A percentile compares a stretch with the other conserved stretches of the same genome.
These are phyloP conservation scores for Stagonosporopsis cucurbitacearum DNA, from an alignment of 2,329 filamentous ascomycete species.

Conservation along the genomic window DNA sequence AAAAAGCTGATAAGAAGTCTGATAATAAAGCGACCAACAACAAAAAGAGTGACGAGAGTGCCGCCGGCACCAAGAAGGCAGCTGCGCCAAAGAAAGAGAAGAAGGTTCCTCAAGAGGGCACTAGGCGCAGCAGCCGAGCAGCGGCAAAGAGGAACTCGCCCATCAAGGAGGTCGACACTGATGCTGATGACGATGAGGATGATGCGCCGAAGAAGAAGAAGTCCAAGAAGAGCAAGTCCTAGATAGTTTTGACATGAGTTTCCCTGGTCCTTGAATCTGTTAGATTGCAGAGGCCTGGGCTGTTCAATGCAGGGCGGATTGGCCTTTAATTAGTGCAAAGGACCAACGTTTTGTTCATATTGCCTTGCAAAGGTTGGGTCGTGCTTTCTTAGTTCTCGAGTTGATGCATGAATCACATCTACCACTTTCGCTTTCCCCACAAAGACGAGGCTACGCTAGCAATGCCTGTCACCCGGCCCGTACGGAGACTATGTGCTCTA, in stretches of 20 bases:
- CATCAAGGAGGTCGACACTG: constrained; percentile 24
- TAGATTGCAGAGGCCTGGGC: background rate
- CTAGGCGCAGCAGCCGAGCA: constrained; percentile 28
- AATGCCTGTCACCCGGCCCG: too few species aligned
- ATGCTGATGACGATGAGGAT: constrained; percentile 23
- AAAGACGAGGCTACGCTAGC: constrained; percentile 2
- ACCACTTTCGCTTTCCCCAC: background rate
- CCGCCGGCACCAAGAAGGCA: constrained; percentile 24
- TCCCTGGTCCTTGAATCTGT: background rate
- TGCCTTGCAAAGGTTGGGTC: background rate
- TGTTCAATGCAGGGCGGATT: background rate
- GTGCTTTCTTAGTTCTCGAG: background rate
- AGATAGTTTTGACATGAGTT: background rate
- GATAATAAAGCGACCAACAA: constrained; percentile 9
- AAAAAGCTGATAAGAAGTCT: constrained; percentile 22
- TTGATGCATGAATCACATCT: background rate
- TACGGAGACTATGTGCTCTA: background rate
- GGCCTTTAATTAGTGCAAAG: background rate
- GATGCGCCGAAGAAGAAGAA: constrained; percentile 31
- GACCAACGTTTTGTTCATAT: background rate
- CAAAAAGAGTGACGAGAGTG: constrained; percentile 25
- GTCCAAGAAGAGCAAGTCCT: constrained; percentile 21
- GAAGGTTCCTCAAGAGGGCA: constrained; percentile 30
- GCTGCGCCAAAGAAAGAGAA: constrained; percentile 21
- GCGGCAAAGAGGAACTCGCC: constrained; percentile 29